Evolutionary conservation across 2,329 filamentous ascomycete species (phyloP).

Genomic region (Talaromyces atroroseus): DNA sequence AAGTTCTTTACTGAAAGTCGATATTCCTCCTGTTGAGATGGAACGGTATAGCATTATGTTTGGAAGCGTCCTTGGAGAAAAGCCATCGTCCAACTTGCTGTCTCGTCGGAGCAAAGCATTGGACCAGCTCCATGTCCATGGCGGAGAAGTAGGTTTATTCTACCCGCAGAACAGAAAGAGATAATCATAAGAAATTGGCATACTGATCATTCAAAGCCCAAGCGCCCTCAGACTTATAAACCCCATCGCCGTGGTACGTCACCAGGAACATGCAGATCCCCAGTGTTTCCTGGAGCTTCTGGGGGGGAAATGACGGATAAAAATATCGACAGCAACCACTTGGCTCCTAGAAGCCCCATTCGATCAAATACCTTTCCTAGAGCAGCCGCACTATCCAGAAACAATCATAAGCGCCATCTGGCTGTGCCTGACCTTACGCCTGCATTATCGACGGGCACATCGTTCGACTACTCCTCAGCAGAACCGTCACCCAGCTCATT

Average conservation of each 20-base stretch:
- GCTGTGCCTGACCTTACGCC: slow-evolving; percentile 9
- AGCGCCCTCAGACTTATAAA: slow-evolving; percentile 14
- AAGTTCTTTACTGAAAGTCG: slow-evolving; percentile 57
- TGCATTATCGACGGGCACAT: slow-evolving; percentile 9
- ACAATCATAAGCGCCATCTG: background rate
- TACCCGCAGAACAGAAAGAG: background rate
- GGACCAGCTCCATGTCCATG: slow-evolving; percentile 50
- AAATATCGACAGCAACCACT: background rate
- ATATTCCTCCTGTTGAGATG: slow-evolving; percentile 74
- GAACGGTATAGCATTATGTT: slow-evolving; percentile 97
- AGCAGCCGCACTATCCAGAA: background rate
- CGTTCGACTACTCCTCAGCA: background rate
- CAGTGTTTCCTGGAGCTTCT: slow-evolving; percentile 32
- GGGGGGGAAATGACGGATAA: slow-evolving; percentile 13
- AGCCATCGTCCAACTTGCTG: slow-evolving; percentile 27
- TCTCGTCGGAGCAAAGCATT: slow-evolving; percentile 34
- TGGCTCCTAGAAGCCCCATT: slow-evolving; percentile 12
- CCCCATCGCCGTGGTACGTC: slow-evolving; percentile 34
- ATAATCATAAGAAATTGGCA: slow-evolving; percentile 8
- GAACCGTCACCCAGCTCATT: slow-evolving; percentile 1
- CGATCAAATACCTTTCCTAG: slow-evolving; percentile 19
- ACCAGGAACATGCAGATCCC: slow-evolving; percentile 29
- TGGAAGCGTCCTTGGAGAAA: slow-evolving; percentile 59
- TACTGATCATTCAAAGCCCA: background rate
- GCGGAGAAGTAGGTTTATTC: slow-evolving; percentile 33